phyloP scores from a whole-genome alignment of 495 filamentous ascomycete species.

The Coniosporium apollinis region DNA sequence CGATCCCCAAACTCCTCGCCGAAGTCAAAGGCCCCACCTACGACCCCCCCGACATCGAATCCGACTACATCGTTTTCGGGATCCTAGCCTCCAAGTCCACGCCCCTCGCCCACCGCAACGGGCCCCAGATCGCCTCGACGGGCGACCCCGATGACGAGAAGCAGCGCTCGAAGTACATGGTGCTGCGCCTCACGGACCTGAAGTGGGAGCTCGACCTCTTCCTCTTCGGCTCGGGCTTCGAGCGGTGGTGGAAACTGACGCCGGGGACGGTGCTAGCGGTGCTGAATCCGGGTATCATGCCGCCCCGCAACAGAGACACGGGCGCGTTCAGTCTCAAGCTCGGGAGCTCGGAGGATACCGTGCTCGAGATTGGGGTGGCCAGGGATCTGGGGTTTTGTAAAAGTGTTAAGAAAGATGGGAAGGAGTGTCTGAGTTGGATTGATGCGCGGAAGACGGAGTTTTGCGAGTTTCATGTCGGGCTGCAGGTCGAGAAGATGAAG shows the following conservation, averaged over 20 bases:
- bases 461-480: slow-evolving; percentile 84
- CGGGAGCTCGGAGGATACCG: slow-evolving; percentile 64
- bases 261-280: slow-evolving; percentile 80
- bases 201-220: slow-evolving; percentile 84
- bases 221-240: slow-evolving; percentile 81
- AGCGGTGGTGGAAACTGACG: slow-evolving; percentile 76
- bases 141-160: slow-evolving; percentile 36
- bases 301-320: slow-evolving; percentile 61
- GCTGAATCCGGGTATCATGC: slow-evolving; percentile 83
- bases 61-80: slow-evolving; percentile 74
- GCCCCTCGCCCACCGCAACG: slow-evolving; percentile 47
- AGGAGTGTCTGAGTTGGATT: slow-evolving; percentile 67
- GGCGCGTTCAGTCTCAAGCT: slow-evolving; percentile 72
- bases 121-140: slow-evolving; percentile 25
- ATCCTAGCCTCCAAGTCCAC: slow-evolving; percentile 77
- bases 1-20: slow-evolving; percentile 68
- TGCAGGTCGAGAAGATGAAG: slow-evolving; percentile 54
- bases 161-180: slow-evolving; percentile 60
- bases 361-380: slow-evolving; percentile 75
- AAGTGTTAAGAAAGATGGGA: slow-evolving; percentile 64
- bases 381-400: slow-evolving; percentile 86
- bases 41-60: slow-evolving; percentile 65
- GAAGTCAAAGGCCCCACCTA: slow-evolving; percentile 71
- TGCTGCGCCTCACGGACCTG: slow-evolving; percentile 68
- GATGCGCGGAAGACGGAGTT: slow-evolving; percentile 75